These are phyloP conservation scores for Bruguiera hainesii DNA, from an alignment of 441 rosid genomes.

Conservation along the genomic window DNA sequence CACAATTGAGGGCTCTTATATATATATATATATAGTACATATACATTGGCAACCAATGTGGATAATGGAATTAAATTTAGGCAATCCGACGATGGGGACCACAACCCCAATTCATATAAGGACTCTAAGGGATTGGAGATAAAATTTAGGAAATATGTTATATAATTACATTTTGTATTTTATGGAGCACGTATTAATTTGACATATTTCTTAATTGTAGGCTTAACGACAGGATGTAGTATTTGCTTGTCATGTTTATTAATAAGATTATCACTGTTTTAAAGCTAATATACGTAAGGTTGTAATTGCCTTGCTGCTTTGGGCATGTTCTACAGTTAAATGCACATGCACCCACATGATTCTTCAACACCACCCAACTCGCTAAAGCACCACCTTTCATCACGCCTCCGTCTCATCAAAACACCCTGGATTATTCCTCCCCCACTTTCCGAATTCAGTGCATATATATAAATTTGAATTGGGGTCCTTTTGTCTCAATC, in stretches of 20 bases:
- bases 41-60: slow-evolving; percentile 29
- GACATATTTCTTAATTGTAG: no score
- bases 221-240: no score
- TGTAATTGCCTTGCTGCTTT: slow-evolving; percentile 24
- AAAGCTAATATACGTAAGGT: no score
- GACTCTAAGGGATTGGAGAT: slow-evolving; percentile 44
- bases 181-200: no score
- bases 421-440: slow-evolving; percentile 77
- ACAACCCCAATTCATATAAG: slow-evolving; percentile 30
- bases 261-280: no score
- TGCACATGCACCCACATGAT: slow-evolving; percentile 97
- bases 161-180: no score
- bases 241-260: no score
- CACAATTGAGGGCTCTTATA: slow-evolving; percentile 32
- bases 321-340: slow-evolving; percentile 67
- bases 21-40: background rate
- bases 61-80: slow-evolving; percentile 28
- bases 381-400: slow-evolving; percentile 30
- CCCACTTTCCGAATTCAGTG: slow-evolving; percentile 48
- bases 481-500: slow-evolving; percentile 24
- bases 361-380: slow-evolving; percentile 25
- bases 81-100: slow-evolving; percentile 15
- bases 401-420: slow-evolving; percentile 35
- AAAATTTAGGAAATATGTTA: slow-evolving; percentile 9
- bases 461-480: slow-evolving; percentile 15